Evolutionary conservation across 441 rosid species (phyloP).

Genomic region (Geranium incanum): DNA sequence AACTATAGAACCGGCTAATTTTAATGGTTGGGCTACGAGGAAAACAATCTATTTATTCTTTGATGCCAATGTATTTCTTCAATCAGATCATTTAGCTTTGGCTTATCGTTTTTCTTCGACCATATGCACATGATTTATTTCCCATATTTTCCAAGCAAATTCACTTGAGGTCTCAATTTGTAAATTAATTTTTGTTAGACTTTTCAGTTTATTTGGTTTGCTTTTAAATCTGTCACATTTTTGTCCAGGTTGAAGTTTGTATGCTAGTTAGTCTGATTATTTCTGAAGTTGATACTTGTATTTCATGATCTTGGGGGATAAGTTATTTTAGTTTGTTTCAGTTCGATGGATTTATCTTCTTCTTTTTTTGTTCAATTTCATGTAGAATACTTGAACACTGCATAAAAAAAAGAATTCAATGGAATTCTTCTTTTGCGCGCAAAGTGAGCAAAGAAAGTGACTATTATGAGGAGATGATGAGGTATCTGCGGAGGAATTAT

Average conservation of each 20-base stretch:
- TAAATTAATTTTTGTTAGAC: neutral
- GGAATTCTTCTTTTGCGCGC: conserved; percentile 76
- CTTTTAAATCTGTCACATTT: neutral
- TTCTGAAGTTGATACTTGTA: neutral
- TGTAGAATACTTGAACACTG: conserved; percentile 73
- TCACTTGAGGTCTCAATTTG: neutral
- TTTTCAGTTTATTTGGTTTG: neutral
- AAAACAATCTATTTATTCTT: neutral
- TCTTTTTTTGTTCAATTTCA: conserved; percentile 7
- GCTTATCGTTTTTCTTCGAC: neutral
- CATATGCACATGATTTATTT: neutral
- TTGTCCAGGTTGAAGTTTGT: conserved; percentile 2
- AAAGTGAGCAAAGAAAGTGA: conserved; percentile 90
- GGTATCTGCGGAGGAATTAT: conserved; percentile 77
- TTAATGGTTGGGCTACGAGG: neutral
- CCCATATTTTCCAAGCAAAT: neutral
- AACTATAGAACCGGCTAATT: neutral
- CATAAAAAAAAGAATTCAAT: conserved; percentile 75
- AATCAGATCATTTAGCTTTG: neutral
- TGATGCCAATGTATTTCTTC: neutral
- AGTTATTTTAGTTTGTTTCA: neutral
- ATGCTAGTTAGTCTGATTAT: neutral
- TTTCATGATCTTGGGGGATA: neutral
- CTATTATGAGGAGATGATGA: conserved; percentile 95
- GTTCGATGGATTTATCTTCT: conserved; percentile 7